phyloP scores from a whole-genome alignment of 2,329 filamentous ascomycete genomes.

The Aspergillus vadensis region DNA sequence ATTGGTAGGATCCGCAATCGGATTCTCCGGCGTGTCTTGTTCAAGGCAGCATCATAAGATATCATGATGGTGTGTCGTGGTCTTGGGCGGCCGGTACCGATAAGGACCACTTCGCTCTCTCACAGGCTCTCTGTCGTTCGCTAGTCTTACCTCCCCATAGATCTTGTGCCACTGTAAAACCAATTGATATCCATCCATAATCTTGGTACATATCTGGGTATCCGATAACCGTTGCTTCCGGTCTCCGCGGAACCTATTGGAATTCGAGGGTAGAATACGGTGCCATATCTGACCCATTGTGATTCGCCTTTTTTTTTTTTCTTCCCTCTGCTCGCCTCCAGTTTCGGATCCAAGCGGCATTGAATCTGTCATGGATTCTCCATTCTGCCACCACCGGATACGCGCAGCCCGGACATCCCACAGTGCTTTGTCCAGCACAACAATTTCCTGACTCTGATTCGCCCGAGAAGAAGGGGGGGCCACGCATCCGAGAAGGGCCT shows the following conservation, averaged over 20 bases:
- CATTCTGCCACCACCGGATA: background rate
- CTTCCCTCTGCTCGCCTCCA: background rate
- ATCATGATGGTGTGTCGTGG: too few species aligned
- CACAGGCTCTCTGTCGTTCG: background rate
- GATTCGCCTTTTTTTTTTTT: background rate
- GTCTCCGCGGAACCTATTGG: constrained; percentile 5
- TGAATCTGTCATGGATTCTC: background rate
- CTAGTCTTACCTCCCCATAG: background rate
- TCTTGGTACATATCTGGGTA: background rate
- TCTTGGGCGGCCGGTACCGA: background rate
- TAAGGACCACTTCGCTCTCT: background rate
- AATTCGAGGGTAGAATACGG: background rate
- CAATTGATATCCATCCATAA: background rate
- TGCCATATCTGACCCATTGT: background rate
- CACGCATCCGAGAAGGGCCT: constrained; percentile 3
- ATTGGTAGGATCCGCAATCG: constrained; percentile 17
- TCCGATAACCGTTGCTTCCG: constrained; percentile 6
- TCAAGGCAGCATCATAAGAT: constrained; percentile 1
- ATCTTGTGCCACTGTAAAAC: background rate
- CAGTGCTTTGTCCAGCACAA: constrained; percentile 8
- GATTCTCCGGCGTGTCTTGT: too few species aligned
- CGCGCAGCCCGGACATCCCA: constrained; percentile 9
- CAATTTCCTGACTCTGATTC: constrained; percentile 14
- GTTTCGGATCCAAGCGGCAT: background rate
- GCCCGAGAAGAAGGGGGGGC: constrained; percentile 10